Conservation (phyloP, 257 asterid genomes). For the Petunia axillaris region DNA sequence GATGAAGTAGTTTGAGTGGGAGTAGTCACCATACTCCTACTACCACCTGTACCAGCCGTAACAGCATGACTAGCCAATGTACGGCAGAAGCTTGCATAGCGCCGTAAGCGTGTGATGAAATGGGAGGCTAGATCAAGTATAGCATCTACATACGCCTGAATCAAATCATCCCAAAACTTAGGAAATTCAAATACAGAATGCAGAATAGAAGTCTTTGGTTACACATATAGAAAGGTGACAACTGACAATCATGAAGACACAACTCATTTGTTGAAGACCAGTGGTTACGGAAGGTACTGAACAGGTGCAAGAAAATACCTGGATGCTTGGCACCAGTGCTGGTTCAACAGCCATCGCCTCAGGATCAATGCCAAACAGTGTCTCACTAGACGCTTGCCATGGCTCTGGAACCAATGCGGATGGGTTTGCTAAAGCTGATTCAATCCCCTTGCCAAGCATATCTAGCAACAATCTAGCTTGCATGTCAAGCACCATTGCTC, state of each 20-base stretch:
- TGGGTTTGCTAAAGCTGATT: constrained; percentile 91
- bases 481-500: constrained; percentile 99
- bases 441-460: constrained; percentile 99
- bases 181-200: constrained; percentile 26
- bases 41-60: constrained; percentile 93
- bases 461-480: constrained; percentile 95
- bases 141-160: constrained; percentile 97
- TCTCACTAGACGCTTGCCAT: constrained; percentile 94
- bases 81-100: constrained; percentile 99
- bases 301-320: constrained; percentile 50
- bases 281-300: not conserved
- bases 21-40: constrained; percentile 83
- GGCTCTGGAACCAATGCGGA: constrained; percentile 94
- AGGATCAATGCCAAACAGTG: constrained; percentile 71
- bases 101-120: constrained; percentile 95
- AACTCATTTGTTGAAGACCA: not conserved
- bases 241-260: constrained; percentile 15
- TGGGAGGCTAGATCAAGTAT: constrained; percentile 99
- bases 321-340: constrained; percentile 81
- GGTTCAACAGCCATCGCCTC: constrained; percentile 97
- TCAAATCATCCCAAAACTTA: constrained; percentile 26
- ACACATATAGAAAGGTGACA: constrained; percentile 17
- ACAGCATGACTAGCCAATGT: constrained; percentile 98
- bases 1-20: constrained; percentile 81
- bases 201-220: constrained; percentile 19